Evolutionary conservation across 495 filamentous ascomycete genomes (phyloP).

Genomic region (Elasticomyces elasticus): DNA sequence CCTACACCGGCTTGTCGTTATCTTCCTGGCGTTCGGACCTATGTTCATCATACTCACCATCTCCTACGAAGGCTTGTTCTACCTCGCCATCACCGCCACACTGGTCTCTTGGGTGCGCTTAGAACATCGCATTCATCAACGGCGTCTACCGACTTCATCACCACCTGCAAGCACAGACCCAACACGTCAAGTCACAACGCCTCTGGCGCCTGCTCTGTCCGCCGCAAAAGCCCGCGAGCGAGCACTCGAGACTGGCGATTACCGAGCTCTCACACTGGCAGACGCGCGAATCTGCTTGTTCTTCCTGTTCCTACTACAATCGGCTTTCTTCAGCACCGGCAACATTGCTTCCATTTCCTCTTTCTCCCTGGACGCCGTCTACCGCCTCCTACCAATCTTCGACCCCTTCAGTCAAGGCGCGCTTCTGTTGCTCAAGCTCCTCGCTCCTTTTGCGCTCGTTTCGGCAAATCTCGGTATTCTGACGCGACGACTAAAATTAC

Average conservation of each 20-base stretch:
- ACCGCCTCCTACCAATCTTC: constrained; percentile 87
- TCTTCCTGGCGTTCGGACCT: constrained; percentile 90
- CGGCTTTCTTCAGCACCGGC: constrained; percentile 94
- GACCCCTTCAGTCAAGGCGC: constrained; percentile 87
- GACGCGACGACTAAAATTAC: constrained; percentile 73
- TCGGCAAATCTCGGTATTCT: constrained; percentile 88
- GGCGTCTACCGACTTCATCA: constrained; percentile 28
- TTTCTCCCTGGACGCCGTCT: constrained; percentile 86
- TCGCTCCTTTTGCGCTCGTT: constrained; percentile 90
- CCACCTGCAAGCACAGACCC: neutral
- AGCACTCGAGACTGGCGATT: constrained; percentile 27
- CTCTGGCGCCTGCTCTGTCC: constrained; percentile 21
- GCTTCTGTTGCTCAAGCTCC: constrained; percentile 75
- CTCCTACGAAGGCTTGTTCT: constrained; percentile 96
- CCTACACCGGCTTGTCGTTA: constrained; percentile 74
- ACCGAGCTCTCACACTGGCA: constrained; percentile 64
- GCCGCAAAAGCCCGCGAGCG: constrained; percentile 17
- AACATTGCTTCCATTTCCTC: constrained; percentile 93
- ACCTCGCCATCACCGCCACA: constrained; percentile 74
- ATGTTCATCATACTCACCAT: constrained; percentile 95
- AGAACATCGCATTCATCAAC: constrained; percentile 67
- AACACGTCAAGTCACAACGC: constrained; percentile 24
- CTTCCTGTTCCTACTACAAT: constrained; percentile 89
- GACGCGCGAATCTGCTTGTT: constrained; percentile 84
- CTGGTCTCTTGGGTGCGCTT: constrained; percentile 84